Base-by-base conservation (phyloP, 1,284 basidiomycete genomes). In the Sporisorium graminicola region DNA sequence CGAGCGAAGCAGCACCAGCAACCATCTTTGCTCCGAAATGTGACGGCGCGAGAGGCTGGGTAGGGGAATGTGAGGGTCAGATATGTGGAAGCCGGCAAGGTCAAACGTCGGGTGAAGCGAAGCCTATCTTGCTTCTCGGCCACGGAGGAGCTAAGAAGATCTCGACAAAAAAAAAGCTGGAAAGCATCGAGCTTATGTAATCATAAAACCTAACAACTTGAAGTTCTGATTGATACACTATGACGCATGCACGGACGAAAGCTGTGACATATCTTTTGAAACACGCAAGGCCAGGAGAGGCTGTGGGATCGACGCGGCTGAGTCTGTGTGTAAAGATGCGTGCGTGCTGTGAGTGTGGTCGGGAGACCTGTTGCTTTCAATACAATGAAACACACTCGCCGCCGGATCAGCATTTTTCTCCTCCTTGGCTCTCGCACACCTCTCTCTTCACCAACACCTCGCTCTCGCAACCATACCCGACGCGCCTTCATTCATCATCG, bases 1-100 rank as follows among this genome's bases (percentile, higher is more conserved):
- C 69, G 50, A 70, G 58, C 53, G 63, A 62, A 14, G 63, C 51
- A n/a, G 64, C 63, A 31, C 59, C 59, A 50, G 31, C 63, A 27
- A 63, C 64, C 63, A 72, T 66, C 2, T 3, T 59, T 52, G 44
- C 61, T 43, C 7, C 18, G 18, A 10, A 40, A 16, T 5, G 46
- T 58, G 37, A 51, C 20, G 16, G 26, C 18, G 1, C 7, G 42
- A n/a, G 14, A 33, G 35, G n/a, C 3, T 14, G 31, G 1, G 29
- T 10, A 24, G 29, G 29, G 5, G 26, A 29, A 13, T 44, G 42
- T 44, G 53, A 43, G 18, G 24, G 50, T 51, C 33, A 37, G 14
- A 18, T 1, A 22, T 20, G 47, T 10, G 14, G 24, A 40, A 12
- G 8, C 14, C n/a, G n/a, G 18, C 9, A 26, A n/a, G 14, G 16